Evolutionary conservation across 352 stramenopile genomes (phyloP).

Genomic region (Pythium angustatum): DNA sequence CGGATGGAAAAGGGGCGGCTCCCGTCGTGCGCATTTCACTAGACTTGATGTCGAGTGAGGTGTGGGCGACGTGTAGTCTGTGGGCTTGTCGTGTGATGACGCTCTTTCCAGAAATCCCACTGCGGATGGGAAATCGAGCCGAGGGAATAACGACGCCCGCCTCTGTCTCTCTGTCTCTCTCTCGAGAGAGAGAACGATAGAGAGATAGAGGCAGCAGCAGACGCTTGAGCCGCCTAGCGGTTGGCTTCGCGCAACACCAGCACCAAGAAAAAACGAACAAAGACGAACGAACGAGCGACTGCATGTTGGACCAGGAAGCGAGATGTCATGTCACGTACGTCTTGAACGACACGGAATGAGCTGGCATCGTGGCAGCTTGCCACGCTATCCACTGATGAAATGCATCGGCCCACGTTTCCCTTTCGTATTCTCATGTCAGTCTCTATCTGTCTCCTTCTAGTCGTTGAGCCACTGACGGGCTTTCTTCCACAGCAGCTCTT

Average conservation of each 20-base stretch:
- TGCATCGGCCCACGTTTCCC: too few species aligned
- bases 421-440: not conserved
- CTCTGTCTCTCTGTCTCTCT: not conserved
- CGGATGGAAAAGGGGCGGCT: not conserved
- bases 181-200: too few species aligned
- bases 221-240: slow-evolving; percentile 8
- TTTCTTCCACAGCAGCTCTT: slow-evolving; percentile 61
- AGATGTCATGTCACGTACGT: not conserved
- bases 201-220: slow-evolving; percentile 6
- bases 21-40: slow-evolving; percentile 2
- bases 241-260: slow-evolving; percentile 6
- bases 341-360: too few species aligned
- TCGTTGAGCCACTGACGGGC: slow-evolving; percentile 66
- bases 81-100: slow-evolving; percentile 61
- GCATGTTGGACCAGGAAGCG: too few species aligned
- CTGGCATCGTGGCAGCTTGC: too few species aligned
- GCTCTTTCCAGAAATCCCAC: slow-evolving; percentile 77
- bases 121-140: slow-evolving; percentile 71
- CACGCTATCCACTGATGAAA: slow-evolving; percentile 7
- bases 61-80: slow-evolving; percentile 18
- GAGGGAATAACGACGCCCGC: slow-evolving; percentile 41
- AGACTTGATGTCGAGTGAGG: not conserved
- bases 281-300: too few species aligned
- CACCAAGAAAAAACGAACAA: not conserved
- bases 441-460: slow-evolving; percentile 14